Percentiles rank a stretch among this genome's conserved stretches.
These are phyloP conservation scores for Meira miltonrushii DNA, from an alignment of 1,284 basidiomycete species.

Conservation along the genomic window DNA sequence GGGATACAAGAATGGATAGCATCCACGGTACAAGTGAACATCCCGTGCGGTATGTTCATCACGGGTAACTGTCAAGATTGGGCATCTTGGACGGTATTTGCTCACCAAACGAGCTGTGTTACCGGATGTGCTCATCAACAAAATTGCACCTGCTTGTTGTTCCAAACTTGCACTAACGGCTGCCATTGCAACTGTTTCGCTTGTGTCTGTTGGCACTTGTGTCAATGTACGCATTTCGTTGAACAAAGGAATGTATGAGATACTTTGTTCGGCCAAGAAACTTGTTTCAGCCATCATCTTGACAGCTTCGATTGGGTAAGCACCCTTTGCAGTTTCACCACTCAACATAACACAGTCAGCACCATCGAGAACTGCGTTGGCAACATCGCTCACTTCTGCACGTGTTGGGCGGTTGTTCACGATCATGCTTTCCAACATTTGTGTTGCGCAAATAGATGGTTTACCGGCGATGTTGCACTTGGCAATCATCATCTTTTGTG, in stretches of 20 bases:
- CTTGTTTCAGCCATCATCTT: constrained; percentile 53
- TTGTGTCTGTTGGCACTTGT: constrained; percentile 47
- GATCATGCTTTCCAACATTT: constrained; percentile 86
- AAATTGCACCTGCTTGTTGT: constrained; percentile 59
- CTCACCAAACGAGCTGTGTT: constrained; percentile 92
- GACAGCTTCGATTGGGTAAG: constrained; percentile 55
- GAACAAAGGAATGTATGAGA: constrained; percentile 50
- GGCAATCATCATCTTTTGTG: constrained; percentile 53
- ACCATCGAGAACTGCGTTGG: constrained; percentile 52
- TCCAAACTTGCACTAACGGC: constrained; percentile 50
- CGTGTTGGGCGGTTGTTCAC: constrained; percentile 52
- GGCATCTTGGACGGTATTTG: constrained; percentile 90
- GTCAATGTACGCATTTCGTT: constrained; percentile 57
- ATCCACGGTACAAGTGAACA: constrained; percentile 92
- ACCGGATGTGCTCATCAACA: constrained; percentile 87
- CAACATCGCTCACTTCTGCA: constrained; percentile 52
- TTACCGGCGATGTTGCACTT: constrained; percentile 57
- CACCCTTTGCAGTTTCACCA: constrained; percentile 52
- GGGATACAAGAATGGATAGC: constrained; percentile 94
- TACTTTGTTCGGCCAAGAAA: constrained; percentile 49
- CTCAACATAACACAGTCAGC: constrained; percentile 53
- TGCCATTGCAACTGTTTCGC: constrained; percentile 51
- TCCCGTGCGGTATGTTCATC: constrained; percentile 93
- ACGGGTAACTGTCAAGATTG: constrained; percentile 86
- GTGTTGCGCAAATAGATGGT: constrained; percentile 96